Percentiles rank a stretch among this genome's conserved stretches.
phyloP scores from a whole-genome alignment of 2,329 filamentous ascomycete species.

The Phoma sp. region DNA sequence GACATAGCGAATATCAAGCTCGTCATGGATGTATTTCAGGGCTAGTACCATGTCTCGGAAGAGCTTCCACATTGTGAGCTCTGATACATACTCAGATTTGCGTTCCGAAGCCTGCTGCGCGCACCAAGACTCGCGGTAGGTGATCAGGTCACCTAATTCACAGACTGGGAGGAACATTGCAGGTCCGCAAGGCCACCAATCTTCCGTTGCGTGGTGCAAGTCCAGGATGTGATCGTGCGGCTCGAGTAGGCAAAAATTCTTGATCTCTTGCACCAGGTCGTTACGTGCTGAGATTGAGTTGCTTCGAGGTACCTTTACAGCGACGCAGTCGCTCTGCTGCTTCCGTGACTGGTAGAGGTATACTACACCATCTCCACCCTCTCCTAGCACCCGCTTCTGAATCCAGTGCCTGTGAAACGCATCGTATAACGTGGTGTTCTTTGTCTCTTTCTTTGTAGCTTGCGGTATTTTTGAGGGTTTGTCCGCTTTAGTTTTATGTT shows the following conservation, averaged over 20 bases:
- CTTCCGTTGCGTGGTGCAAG: constrained; percentile 8
- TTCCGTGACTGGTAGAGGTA: constrained; percentile 1
- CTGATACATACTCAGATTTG: constrained; percentile 13
- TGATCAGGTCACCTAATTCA: constrained; percentile 22
- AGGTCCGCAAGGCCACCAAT: constrained; percentile 13
- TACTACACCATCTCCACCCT: constrained; percentile 20
- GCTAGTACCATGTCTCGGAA: constrained; percentile 31
- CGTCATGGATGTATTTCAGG: constrained; percentile 30
- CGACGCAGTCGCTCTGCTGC: neutral
- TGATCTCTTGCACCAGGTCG: neutral
- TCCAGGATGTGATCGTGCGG: constrained; percentile 22
- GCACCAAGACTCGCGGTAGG: constrained; percentile 14
- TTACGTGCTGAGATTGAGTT: neutral
- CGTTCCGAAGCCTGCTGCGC: constrained; percentile 1
- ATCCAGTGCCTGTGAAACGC: neutral
- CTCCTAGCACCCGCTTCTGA: constrained; percentile 3
- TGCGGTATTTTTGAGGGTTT: neutral
- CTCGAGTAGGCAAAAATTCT: neutral
- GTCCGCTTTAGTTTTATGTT: neutral
- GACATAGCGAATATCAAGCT: constrained; percentile 56
- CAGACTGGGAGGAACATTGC: constrained; percentile 30
- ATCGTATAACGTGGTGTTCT: neutral
- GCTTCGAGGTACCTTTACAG: constrained; percentile 3
- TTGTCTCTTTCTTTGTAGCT: neutral
- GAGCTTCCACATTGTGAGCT: constrained; percentile 37